phyloP scores from a whole-genome alignment of 495 filamentous ascomycete genomes.

The Xylaria castorea region DNA sequence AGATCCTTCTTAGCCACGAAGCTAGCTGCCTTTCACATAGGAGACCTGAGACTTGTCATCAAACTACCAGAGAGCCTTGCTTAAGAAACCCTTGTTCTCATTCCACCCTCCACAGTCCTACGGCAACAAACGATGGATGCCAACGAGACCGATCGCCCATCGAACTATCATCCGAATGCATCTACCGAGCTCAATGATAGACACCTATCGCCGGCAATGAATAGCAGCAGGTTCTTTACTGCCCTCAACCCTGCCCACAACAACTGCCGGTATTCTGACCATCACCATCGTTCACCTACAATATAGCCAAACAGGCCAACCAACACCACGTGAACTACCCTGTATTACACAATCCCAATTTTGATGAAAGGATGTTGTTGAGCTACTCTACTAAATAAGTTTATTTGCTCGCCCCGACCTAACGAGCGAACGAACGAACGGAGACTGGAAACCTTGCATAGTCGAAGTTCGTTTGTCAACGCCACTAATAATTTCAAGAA shows the following conservation, averaged over 20 bases:
- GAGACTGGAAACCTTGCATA: conserved; percentile 7
- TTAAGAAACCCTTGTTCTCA: not conserved
- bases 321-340: not conserved
- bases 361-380: not conserved
- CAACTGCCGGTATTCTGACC: not conserved
- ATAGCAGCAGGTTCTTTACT: not conserved
- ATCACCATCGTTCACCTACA: not conserved
- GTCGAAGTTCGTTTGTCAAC: conserved; percentile 17
- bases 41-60: not conserved
- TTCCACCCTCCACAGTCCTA: not conserved
- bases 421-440: not conserved
- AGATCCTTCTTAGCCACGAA: not conserved
- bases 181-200: not conserved
- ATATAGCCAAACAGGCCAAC: conserved; percentile 1
- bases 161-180: not conserved
- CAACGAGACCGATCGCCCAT: not conserved
- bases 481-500: conserved; percentile 9
- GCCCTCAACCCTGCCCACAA: conserved; percentile 2
- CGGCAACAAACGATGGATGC: not conserved
- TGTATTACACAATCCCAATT: not conserved
- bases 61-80: not conserved
- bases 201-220: not conserved
- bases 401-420: not conserved
- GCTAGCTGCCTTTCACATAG: not conserved
- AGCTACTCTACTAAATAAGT: not conserved